Percentiles rank a stretch among this genome's conserved stretches.
These are phyloP conservation scores for Didymella glomerata DNA, from an alignment of 2,329 filamentous ascomycete genomes.

Conservation along the genomic window DNA sequence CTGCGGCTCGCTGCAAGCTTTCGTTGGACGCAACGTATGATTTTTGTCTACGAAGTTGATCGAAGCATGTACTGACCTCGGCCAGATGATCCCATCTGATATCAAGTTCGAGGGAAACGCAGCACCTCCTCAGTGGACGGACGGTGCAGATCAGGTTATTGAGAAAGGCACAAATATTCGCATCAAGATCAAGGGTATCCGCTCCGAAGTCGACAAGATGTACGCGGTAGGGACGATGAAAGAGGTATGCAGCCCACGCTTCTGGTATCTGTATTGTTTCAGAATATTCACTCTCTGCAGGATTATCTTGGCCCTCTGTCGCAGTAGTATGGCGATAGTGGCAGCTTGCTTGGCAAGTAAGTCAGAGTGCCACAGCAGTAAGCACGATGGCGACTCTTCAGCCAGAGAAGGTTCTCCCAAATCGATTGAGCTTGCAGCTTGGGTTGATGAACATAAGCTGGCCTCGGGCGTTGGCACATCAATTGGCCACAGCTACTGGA, in stretches of 20 bases:
- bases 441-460: not conserved
- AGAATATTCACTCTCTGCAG: slow-evolving; percentile 35
- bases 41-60: slow-evolving; percentile 15
- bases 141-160: slow-evolving; percentile 92
- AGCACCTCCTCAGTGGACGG: slow-evolving; percentile 95
- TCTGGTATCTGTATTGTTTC: slow-evolving; percentile 10
- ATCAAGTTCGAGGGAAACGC: slow-evolving; percentile 96
- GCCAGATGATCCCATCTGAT: slow-evolving; percentile 85
- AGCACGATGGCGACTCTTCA: not conserved
- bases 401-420: not conserved
- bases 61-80: slow-evolving; percentile 26
- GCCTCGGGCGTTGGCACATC: too few relatives aligned
- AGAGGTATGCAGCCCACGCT: slow-evolving; percentile 58
- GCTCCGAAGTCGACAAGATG: slow-evolving; percentile 93
- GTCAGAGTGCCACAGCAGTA: not conserved
- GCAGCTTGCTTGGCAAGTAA: not conserved
- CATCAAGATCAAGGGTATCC: slow-evolving; percentile 91
- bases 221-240: slow-evolving; percentile 98
- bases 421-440: not conserved
- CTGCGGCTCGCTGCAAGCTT: slow-evolving; percentile 78
- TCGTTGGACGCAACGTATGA: slow-evolving; percentile 83
- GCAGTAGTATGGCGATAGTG: slow-evolving; percentile 29
- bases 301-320: slow-evolving; percentile 52
- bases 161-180: slow-evolving; percentile 93
- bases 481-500: not conserved